Conservation (phyloP, 148 eudicot genomes). For the Camellia lanceoleosa region DNA sequence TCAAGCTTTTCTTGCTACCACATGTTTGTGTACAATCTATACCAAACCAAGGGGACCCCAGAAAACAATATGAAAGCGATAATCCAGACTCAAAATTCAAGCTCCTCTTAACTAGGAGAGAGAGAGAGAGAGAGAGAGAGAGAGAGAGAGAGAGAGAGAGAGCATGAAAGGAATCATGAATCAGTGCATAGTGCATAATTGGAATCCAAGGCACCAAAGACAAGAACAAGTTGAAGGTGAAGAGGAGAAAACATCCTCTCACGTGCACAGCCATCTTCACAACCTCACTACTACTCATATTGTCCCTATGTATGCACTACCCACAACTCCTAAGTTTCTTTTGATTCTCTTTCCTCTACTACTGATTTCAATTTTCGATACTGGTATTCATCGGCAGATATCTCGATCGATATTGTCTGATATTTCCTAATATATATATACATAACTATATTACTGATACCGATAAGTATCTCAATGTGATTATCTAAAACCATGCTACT, state of each 20-base stretch:
- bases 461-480: too few relatives aligned
- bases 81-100: conserved; percentile 13
- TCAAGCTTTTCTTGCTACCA: conserved; percentile 20
- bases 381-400: too few relatives aligned
- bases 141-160: conserved; percentile 16
- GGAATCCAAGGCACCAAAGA: conserved; percentile 46
- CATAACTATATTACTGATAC: neutral
- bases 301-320: conserved; percentile 42
- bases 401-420: too few relatives aligned
- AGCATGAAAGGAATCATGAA: conserved; percentile 25
- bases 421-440: neutral
- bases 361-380: neutral
- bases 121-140: conserved; percentile 13
- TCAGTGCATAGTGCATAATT: conserved; percentile 37
- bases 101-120: neutral
- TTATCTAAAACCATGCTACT: too few relatives aligned
- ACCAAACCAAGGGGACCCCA: conserved; percentile 18
- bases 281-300: conserved; percentile 22
- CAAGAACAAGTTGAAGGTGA: conserved; percentile 36
- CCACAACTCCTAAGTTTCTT: neutral
- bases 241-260: conserved; percentile 49
- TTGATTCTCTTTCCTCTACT: neutral
- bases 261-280: conserved; percentile 30
- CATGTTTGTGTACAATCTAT: conserved; percentile 24
- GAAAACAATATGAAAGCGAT: conserved; percentile 16